Percentiles rank a stretch among this genome's conserved stretches.
Evolutionary conservation across 176 grass and related monocot species (phyloP).

Genomic region (Rhynchospora tenuis): DNA sequence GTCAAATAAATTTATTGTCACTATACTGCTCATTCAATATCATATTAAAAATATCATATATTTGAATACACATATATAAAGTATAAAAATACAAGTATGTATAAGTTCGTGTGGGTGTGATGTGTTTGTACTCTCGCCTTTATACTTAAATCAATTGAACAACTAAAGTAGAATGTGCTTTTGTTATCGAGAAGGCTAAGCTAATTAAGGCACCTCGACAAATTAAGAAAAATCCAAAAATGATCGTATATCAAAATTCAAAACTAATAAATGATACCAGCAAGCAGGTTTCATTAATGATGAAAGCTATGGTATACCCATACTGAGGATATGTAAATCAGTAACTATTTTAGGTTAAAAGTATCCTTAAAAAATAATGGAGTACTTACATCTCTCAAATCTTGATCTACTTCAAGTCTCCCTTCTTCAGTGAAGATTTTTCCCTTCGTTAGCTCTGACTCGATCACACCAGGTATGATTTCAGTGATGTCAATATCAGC

Average conservation of each 20-base stretch:
- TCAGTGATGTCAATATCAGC: conserved; percentile 36
- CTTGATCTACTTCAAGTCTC: conserved; percentile 43
- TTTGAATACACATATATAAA: too few relatives aligned
- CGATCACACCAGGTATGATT: conserved; percentile 38
- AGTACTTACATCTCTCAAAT: conserved; percentile 39
- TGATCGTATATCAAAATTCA: not conserved
- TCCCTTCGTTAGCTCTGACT: conserved; percentile 63
- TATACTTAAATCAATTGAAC: not conserved
- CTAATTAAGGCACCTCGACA: not conserved
- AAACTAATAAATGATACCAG: not conserved
- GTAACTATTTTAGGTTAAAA: not conserved
- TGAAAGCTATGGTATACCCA: not conserved
- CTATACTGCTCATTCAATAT: too few relatives aligned
- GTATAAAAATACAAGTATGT: too few relatives aligned
- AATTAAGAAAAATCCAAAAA: not conserved
- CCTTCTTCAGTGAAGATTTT: conserved; percentile 51
- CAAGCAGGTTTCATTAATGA: conserved; percentile 2
- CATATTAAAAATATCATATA: too few relatives aligned
- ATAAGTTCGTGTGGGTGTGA: too few relatives aligned
- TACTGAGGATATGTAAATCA: not conserved
- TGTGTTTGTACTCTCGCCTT: too few relatives aligned
- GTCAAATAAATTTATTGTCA: too few relatives aligned
- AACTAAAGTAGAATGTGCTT: not conserved
- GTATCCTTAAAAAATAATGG: not conserved
- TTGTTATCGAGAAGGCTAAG: not conserved